Conservation (phyloP, 164 flowering plant species). For the Cinnamomum chago region DNA sequence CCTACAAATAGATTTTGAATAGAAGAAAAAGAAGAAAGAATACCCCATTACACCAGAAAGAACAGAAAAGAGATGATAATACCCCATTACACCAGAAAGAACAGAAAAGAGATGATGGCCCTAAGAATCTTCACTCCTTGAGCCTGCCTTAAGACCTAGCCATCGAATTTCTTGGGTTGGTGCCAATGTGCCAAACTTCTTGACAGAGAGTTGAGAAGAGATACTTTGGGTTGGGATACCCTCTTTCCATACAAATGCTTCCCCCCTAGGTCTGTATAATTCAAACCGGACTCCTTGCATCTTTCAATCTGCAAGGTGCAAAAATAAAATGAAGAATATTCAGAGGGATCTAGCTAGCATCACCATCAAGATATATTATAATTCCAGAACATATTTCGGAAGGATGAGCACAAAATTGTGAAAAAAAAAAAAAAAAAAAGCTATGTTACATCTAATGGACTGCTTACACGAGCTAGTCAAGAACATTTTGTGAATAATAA, state of each 20-base stretch:
- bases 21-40: background rate
- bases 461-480: too few relatives aligned
- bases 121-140: background rate
- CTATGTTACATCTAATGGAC: too few relatives aligned
- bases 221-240: constrained; percentile 38
- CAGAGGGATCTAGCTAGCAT: background rate
- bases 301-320: constrained; percentile 42
- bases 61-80: background rate
- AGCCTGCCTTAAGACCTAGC: constrained; percentile 17
- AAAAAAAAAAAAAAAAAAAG: too few relatives aligned
- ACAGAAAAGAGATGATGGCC: background rate
- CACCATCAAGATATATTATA: background rate
- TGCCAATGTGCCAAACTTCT: constrained; percentile 66
- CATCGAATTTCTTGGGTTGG: constrained; percentile 68
- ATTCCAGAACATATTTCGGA: background rate
- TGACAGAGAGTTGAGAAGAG: constrained; percentile 53
- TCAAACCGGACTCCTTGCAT: constrained; percentile 48
- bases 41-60: background rate
- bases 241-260: constrained; percentile 66
- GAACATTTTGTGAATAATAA: too few relatives aligned
- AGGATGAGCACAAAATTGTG: background rate
- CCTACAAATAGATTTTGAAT: background rate
- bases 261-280: constrained; percentile 67
- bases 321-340: background rate
- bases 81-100: background rate